A percentile compares a stretch with the other conserved stretches of the same genome.
Conservation (phyloP, 306 rosid genomes). For the Vicia sativa region DNA sequence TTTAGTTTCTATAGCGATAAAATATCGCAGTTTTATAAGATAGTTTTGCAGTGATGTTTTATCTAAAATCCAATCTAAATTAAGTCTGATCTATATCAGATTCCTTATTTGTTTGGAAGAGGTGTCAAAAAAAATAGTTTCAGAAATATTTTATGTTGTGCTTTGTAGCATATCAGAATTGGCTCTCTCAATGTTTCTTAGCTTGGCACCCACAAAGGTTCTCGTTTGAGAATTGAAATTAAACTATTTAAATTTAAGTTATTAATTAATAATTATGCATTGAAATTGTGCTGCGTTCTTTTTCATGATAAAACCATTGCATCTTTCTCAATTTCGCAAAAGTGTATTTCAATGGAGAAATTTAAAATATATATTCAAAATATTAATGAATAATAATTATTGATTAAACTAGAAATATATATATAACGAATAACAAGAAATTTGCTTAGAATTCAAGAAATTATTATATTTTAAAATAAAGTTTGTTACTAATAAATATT, state of each 20-base stretch:
- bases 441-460: too few relatives aligned
- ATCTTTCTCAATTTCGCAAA: too few relatives aligned
- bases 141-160: neutral
- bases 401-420: too few relatives aligned
- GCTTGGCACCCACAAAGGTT: neutral
- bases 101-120: neutral
- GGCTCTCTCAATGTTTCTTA: neutral
- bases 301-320: too few relatives aligned
- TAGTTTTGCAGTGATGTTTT: conserved; percentile 24
- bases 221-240: conserved; percentile 2
- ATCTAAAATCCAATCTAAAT: conserved; percentile 10
- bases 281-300: neutral
- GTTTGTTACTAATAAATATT: too few relatives aligned
- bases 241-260: neutral
- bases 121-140: neutral
- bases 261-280: neutral
- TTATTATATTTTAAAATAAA: too few relatives aligned
- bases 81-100: conserved; percentile 1
- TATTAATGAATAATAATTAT: too few relatives aligned
- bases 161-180: neutral
- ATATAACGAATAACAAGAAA: too few relatives aligned
- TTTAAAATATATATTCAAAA: too few relatives aligned
- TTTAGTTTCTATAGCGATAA: neutral
- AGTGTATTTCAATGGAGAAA: too few relatives aligned
- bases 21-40: conserved; percentile 9